Conservation (phyloP, 1,284 basidiomycete species). For the Laetiporus sulphureus region DNA sequence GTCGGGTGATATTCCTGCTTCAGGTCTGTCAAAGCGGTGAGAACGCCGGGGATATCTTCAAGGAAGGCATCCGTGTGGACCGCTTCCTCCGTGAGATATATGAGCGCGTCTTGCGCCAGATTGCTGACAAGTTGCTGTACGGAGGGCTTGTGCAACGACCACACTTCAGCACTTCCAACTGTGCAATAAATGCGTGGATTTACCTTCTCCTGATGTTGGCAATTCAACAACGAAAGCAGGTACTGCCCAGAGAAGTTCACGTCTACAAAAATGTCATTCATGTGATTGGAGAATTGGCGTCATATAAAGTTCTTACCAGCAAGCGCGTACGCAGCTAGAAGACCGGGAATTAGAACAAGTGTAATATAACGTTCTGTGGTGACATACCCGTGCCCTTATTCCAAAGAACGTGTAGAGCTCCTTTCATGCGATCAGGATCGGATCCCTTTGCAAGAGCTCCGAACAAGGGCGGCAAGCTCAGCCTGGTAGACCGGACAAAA, state of each 20-base stretch:
- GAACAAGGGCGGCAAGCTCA: constrained; percentile 69
- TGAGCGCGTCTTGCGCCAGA: constrained; percentile 63
- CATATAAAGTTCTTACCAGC: constrained; percentile 54
- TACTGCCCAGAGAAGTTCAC: constrained; percentile 62
- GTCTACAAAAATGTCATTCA: constrained; percentile 46
- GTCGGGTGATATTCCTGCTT: constrained; percentile 39
- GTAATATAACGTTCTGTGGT: constrained; percentile 1
- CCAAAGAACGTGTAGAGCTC: constrained; percentile 84
- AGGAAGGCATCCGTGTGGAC: constrained; percentile 54
- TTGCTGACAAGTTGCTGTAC: constrained; percentile 82
- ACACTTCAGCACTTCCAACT: constrained; percentile 8
- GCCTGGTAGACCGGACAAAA: constrained; percentile 77
- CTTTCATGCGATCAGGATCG: constrained; percentile 94
- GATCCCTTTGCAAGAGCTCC: constrained; percentile 68
- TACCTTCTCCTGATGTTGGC: constrained; percentile 92
- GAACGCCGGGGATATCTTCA: constrained; percentile 39
- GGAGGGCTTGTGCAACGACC: constrained; percentile 54
- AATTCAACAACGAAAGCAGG: constrained; percentile 68
- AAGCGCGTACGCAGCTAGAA: constrained; percentile 53
- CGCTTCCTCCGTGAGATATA: constrained; percentile 55
- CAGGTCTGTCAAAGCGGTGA: constrained; percentile 39
- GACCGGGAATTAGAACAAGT: constrained; percentile 4
- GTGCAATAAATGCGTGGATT: too few relatives aligned
- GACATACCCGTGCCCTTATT: constrained; percentile 64
- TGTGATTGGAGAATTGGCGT: too few relatives aligned